Evolutionary conservation across 108 stramenopile species (phyloP), one percentile per base, ranked within the genome.

Genomic region (Fistulifera pelliculosa): DNA sequence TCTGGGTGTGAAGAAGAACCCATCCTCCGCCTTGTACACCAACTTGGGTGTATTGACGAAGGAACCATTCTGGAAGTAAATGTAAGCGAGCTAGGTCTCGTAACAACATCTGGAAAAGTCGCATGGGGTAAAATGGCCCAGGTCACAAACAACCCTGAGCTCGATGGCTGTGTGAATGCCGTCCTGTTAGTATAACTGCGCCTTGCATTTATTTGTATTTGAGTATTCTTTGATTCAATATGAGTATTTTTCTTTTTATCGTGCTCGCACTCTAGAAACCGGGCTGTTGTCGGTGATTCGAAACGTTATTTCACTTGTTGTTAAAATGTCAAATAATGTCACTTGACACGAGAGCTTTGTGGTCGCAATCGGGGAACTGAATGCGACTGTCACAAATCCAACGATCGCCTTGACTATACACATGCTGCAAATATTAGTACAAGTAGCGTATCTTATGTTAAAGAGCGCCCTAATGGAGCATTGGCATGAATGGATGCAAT

Each of bases 101-200:
- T 99, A 6, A 99, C 99, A 8, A 94, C 95, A 41, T 85, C 89
- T 13, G 99, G 99, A 35, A 96, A 97, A 57, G 99, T 99, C 13
- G 97, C 96, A 12, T 98, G 96, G 96, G 99, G 96, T 25, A 98
- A 98, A 63, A 96, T 98, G 76, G 97, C 97, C 8, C 94, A 97
- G 69, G 97, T 99, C 6, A 99, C 99, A 41, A 99, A 99, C 76
- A 95, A 72, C 35, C 76, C 76, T 18, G 76, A 77, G 54, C 40
- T 72, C 50, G 76, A 77, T 54, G 71, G 70, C 19, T 77, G 70
- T 48, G 67, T 65, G 2, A 47, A 58, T 57, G 66, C 59, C 17
- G 59, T 67, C 21, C 27, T 67, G 26, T 48, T 67, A 48, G 66
- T 60, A n/a, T 67, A 67, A 47, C 24, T 35, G 5, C 16, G 5